Base-by-base conservation (phyloP, 208 protist species). In the Trypanosomatidae sp. region DNA sequence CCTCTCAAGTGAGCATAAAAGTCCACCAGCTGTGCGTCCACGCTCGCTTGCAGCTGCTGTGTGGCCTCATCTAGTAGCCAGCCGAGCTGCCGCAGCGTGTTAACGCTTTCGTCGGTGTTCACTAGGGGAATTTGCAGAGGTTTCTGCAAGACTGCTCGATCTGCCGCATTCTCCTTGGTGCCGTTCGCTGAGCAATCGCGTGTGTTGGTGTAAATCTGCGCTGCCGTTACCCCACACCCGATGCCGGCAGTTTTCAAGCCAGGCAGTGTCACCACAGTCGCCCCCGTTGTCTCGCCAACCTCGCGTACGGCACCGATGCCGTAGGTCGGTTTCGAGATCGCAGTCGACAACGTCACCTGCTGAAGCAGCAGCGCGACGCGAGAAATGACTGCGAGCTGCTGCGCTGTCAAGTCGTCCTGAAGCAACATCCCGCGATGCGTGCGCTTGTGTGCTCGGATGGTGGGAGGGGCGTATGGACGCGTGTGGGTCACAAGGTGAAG, bases 1-100 rank as follows among this genome's bases (percentile, higher is more conserved):
- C 53, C 46, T 19, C 74, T 75, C 77, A 92, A 67, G 72, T 93
- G 82, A 1, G 73, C 73, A 62, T 89, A 96, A 62, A 96, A 96
- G 41, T 84, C 81, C 17, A 91, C 78, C 12, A 93, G 49, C 44
- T 86, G 78, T 0, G 36, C 62, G 59, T 91, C 88, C 13, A 93
- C 66, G 6, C 71, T 66, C 58, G 10, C 52, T 53, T 80, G 58
- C 44, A 96, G 77, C 50, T 74, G 49, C 22, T 43, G 53, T 9
- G 58, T 53, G 3, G 77, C 41, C 30, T 68, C 30, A 7, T 76
- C 66, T 53, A 96, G 78, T 3, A 66, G n/a, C 15, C 36, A 2
- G 62, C 91, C 91, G 4, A 93, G 70, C 30, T 80, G 58, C 25
- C 43, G 43, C 39, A 95, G 72, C 43, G 70, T 39, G 13, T 28